Base-by-base conservation (phyloP, 139 green algal species). In the Chlorella vulgaris region DNA sequence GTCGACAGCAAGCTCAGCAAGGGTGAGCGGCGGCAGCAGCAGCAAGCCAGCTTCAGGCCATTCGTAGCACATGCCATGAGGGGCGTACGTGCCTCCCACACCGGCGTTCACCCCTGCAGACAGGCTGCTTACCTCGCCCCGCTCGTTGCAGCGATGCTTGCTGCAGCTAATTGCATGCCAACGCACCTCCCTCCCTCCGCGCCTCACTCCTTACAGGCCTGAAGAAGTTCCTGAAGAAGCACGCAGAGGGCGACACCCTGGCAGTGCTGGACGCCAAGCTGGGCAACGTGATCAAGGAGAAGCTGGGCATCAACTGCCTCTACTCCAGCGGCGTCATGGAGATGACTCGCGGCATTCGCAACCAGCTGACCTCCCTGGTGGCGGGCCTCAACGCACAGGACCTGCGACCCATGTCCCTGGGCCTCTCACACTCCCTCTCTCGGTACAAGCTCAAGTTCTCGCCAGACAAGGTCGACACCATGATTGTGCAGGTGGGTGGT, bases 361-460 rank as follows among this genome's bases (percentile, higher is more conserved):
- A 55, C 53, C 96, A 99, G 86, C 85, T 99, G 35, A 83, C 91
- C 28, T 91, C 91, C 1, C 93, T 99, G 3, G 92, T 99, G 76
- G 92, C 84, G 47, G 95, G 92, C 4, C 83, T 99, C 55, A 84
- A 71, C 8, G 91, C 86, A 13, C 51, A 87, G 0, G 94, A 98
- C 85, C 84, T 99, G 69, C 87, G 88, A 10, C 95, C 96, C 75
- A 99, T 99, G 96, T 93, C 90, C 18, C 87, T 99, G 62, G 97
- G 97, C 73, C 92, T 99, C 4, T 94, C 86, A 43, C 97, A 99
- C 92, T 96, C 90, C 81, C 89, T 99, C 51, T 99, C 95, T 1
- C 91, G 97, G 53, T 99, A 99, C 91, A 99, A 99, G 89, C 94
- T 99, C 76, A 99, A 99, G 89, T 99, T 99, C 94, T 97, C 90